These are phyloP conservation scores for Erodium texanum DNA, from an alignment of 441 rosid species.

Conservation along the genomic window DNA sequence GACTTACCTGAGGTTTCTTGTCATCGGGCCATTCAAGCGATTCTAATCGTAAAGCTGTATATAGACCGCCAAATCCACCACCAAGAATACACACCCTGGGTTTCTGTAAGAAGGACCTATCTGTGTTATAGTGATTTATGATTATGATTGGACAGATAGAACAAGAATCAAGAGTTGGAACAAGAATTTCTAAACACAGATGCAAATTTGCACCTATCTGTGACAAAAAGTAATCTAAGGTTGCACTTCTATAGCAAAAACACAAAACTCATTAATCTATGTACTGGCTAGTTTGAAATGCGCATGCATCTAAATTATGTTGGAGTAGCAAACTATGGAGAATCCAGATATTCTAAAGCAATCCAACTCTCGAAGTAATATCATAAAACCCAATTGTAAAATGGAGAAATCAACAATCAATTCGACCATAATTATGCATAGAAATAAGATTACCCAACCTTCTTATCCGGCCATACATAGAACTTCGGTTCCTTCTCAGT, in stretches of 20 bases:
- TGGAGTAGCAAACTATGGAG: no score
- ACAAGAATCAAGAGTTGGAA: neutral
- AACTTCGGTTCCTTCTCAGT: slow-evolving; percentile 28
- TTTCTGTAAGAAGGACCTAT: slow-evolving; percentile 33
- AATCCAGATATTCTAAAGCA: no score
- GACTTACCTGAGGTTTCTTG: slow-evolving; percentile 74
- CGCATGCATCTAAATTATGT: neutral
- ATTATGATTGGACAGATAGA: neutral
- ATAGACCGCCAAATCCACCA: slow-evolving; percentile 92
- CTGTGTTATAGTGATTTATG: neutral
- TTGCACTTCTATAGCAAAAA: neutral
- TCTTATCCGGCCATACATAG: slow-evolving; percentile 59
- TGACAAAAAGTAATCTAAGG: neutral
- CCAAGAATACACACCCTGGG: slow-evolving; percentile 84
- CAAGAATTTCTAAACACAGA: neutral
- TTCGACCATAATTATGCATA: neutral
- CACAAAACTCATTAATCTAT: neutral
- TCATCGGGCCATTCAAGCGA: slow-evolving; percentile 75
- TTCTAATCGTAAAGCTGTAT: slow-evolving; percentile 83
- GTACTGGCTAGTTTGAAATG: neutral
- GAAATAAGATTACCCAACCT: slow-evolving; percentile 25
- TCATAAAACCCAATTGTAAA: neutral
- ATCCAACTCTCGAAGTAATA: neutral
- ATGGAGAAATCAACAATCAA: neutral
- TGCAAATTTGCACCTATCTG: neutral